Evolutionary conservation across 768 basidiomycete species (phyloP), one percentile per base, ranked within the genome.

Genomic region (Pleurotus eryngii): DNA sequence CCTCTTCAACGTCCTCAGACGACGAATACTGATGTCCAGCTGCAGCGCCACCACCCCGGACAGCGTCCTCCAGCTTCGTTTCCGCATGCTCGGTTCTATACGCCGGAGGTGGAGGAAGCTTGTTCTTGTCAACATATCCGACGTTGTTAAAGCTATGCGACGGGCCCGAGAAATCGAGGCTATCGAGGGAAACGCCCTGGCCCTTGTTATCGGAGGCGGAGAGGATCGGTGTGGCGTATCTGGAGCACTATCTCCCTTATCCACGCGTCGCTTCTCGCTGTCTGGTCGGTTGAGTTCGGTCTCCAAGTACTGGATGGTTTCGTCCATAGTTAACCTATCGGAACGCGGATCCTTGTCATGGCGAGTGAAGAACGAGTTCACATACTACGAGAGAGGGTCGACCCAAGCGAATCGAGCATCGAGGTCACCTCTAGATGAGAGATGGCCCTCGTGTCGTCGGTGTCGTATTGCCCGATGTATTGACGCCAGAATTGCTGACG

Each of bases 341-440:
- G 76, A 71, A 5, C 77, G 76, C 0, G 86, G 81, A 3, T 78
- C 72, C 70, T 91, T 92, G 57, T 80, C 80, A 64, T 78, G 81
- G 5, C 84, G 80, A 6, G 79, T 82, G 74, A 91, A 98, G 81
- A 96, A 98, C 15, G 80, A 80, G 62, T 89, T 80, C 57, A 97
- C 75, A 1, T 98, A 45, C 84, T 75, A 0, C 70, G 72, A 5
- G 89, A 90, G 49, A 98, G 82, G 0, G 96, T 98, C 3, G 95
- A 97, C 3, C 95, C 95, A 38, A 99, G 86, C 1, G 95, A 96
- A 73, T 98, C 96, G 43, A 99, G 87, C 91, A 98, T 95, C 9
- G 91, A 91, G 0, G 89, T 91, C 27, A 97, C 78, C 70, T 98
- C 97, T 56, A 95, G 74, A 60, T 87, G 86, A 0, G 92, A 94